Evolutionary conservation across 306 rosid species (phyloP).

Genomic region (Sindora glabra): DNA sequence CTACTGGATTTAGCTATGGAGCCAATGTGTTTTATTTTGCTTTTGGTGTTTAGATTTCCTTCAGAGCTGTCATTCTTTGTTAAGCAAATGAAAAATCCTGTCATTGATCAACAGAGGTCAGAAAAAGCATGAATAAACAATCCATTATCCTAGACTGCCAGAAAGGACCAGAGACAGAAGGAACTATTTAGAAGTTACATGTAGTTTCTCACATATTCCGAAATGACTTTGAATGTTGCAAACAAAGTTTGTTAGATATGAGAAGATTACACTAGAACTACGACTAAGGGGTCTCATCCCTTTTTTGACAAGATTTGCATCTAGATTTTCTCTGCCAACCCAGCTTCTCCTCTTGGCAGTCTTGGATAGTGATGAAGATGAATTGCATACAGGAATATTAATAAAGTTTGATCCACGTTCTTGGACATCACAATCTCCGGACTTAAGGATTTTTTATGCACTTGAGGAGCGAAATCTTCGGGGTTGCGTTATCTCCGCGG

Average conservation of each 20-base stretch:
- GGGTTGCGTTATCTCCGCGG: not conserved
- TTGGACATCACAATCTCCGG: not conserved
- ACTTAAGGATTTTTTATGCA: not conserved
- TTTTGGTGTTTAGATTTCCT: slow-evolving; percentile 10
- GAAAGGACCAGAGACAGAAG: not conserved
- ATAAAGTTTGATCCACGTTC: not conserved
- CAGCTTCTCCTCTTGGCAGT: slow-evolving; percentile 31
- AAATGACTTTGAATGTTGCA: not conserved
- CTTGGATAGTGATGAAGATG: not conserved
- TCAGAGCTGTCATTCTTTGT: slow-evolving; percentile 1
- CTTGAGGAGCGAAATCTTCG: not conserved
- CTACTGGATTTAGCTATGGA: not conserved
- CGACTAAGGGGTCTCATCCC: slow-evolving; percentile 10
- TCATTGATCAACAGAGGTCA: not conserved
- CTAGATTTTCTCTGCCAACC: slow-evolving; percentile 11
- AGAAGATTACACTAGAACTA: slow-evolving; percentile 16
- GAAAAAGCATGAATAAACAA: not conserved
- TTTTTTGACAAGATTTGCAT: not conserved
- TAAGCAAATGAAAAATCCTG: slow-evolving; percentile 14
- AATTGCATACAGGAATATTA: slow-evolving; percentile 6
- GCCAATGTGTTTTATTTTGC: slow-evolving; percentile 1
- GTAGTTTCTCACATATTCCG: not conserved
- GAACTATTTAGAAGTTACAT: no score
- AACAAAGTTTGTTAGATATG: not conserved
- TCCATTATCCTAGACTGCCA: not conserved